These are phyloP conservation scores for Candida gorgasii DNA, from an alignment of 805 yeast genomes.

Conservation along the genomic window DNA sequence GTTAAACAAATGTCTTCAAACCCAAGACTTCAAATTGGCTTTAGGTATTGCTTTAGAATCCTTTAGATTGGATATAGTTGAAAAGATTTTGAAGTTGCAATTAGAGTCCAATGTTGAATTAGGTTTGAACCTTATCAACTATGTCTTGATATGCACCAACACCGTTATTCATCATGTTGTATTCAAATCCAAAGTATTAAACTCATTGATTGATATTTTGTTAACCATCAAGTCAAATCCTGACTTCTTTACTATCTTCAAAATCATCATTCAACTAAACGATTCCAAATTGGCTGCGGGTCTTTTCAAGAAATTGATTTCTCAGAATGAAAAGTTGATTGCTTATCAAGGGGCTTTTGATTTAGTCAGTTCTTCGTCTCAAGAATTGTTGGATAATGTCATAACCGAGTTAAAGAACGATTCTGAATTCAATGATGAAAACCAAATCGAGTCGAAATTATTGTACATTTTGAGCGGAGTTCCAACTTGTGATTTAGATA, in stretches of 20 bases:
- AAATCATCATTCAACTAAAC: constrained; percentile 85
- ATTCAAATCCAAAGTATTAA: constrained; percentile 67
- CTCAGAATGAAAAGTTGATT: constrained; percentile 50
- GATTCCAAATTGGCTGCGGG: constrained; percentile 69
- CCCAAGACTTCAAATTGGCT: constrained; percentile 76
- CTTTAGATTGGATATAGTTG: constrained; percentile 78
- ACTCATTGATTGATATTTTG: constrained; percentile 60
- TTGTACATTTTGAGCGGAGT: constrained; percentile 81
- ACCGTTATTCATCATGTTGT: constrained; percentile 62
- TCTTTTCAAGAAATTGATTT: constrained; percentile 63
- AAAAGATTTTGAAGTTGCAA: constrained; percentile 50
- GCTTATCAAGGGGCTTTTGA: constrained; percentile 96
- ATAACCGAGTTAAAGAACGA: constrained; percentile 41
- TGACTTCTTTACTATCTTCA: constrained; percentile 82
- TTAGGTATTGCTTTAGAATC: constrained; percentile 91
- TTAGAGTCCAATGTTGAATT: constrained; percentile 48
- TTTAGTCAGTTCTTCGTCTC: constrained; percentile 87
- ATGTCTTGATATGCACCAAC: constrained; percentile 73
- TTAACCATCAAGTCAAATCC: constrained; percentile 54
- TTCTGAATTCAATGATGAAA: constrained; percentile 23
- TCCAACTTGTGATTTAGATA: constrained; percentile 90
- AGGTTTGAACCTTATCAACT: constrained; percentile 60
- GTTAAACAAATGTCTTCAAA: constrained; percentile 74
- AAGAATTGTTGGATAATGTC: constrained; percentile 71
- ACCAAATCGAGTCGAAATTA: constrained; percentile 43